Evolutionary conservation across 2,329 filamentous ascomycete genomes (phyloP).

Genomic region (Massarina eburnea): DNA sequence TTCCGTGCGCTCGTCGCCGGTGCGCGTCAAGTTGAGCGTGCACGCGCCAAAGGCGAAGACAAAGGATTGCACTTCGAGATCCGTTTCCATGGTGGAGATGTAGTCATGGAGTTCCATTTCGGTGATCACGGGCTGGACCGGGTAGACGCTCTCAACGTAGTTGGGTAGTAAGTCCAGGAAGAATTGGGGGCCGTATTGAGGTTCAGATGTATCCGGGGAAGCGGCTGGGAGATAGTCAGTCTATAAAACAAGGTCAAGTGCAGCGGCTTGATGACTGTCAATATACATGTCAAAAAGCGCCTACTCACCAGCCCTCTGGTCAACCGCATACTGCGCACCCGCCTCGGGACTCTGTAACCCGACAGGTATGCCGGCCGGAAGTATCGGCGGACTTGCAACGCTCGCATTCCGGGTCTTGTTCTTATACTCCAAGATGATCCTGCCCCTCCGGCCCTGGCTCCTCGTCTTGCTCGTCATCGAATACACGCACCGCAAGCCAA

Average conservation of each 20-base stretch:
- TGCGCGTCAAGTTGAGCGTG: constrained; percentile 48
- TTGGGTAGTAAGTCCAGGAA: constrained; percentile 49
- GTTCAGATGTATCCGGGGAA: neutral
- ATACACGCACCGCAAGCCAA: constrained; percentile 51
- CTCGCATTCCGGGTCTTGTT: constrained; percentile 26
- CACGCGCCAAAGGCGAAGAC: constrained; percentile 50
- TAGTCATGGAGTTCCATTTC: constrained; percentile 43
- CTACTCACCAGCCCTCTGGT: constrained; percentile 17
- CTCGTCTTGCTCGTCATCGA: constrained; percentile 42
- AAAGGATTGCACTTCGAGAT: constrained; percentile 45
- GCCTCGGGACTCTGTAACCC: constrained; percentile 14
- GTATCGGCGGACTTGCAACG: constrained; percentile 25
- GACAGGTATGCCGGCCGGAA: constrained; percentile 21
- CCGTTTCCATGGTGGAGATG: constrained; percentile 41
- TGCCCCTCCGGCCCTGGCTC: constrained; percentile 42
- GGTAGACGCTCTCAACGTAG: constrained; percentile 50
- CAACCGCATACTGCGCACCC: constrained; percentile 14
- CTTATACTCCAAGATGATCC: constrained; percentile 47
- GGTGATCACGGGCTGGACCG: constrained; percentile 51
- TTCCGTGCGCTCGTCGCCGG: constrained; percentile 33
- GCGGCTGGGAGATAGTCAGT: constrained; percentile 3
- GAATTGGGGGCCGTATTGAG: constrained; percentile 21
- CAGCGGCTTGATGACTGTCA: constrained; percentile 16
- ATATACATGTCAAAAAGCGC: constrained; percentile 6
- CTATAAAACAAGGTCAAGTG: neutral